Evolutionary conservation across 441 rosid genomes (phyloP), one percentile per base, ranked within the genome.

Genomic region (Mallotus repandus): DNA sequence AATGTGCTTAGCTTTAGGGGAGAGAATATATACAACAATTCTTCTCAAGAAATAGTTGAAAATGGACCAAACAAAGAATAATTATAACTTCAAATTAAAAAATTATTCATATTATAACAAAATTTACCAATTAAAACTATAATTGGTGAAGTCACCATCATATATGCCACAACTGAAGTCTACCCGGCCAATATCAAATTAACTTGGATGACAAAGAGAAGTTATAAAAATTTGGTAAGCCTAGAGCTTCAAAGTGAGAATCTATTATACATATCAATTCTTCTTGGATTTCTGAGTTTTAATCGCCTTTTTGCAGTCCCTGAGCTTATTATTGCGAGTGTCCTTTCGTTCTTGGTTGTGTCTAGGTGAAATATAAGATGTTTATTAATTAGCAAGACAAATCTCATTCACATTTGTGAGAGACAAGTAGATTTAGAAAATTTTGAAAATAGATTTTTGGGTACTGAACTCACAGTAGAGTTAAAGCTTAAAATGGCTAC

Each of bases 251-350:
- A n/a, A n/a, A 63, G 53, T 15, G 46, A 48, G 14, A 18, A 70
- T 22, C 13, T 22, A 21, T 32, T 3, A 41, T 11, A 54, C 56
- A 64, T 29, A 63, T 78, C 77, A 70, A 22, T 81, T 68, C 73
- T 79, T 70, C 70, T 54, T 78, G 46, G 83, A 50, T 70, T 73
- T 79, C 80, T 79, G 78, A 68, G 77, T 72, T 58, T 79, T 76
- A 52, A 80, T 74, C 41, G 76, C 85, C 65, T 77, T 86, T 88
- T 92, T 92, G 70, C 98, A 85, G 75, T 86, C 76, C 87, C 88
- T 83, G 72, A 94, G 91, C 66, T 75, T 81, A 18, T 83, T 78
- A 4, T 88, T 80, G 6, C 74, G 56, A 46, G 80, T 88, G 25
- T 71, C 76, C 86, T 86, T 87, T 75, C 76, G 83, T 32, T 87